A percentile compares a stretch with the other conserved stretches of the same genome.
These are phyloP conservation scores for Thermothielavioides terrestris DNA, from an alignment of 495 filamentous ascomycete genomes.

Conservation along the genomic window DNA sequence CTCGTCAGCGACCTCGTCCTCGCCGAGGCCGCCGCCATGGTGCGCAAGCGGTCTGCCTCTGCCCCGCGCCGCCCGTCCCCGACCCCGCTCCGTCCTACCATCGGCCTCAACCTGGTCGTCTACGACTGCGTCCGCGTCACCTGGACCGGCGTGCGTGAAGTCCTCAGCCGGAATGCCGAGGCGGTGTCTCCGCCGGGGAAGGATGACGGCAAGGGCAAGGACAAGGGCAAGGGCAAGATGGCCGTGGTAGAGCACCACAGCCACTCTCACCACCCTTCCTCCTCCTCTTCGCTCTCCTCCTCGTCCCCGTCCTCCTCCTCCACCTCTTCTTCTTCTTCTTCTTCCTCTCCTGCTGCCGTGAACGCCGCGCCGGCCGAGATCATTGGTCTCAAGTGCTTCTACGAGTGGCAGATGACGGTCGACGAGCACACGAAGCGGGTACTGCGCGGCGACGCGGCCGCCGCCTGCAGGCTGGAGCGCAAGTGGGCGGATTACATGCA, in stretches of 20 bases:
- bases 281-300: no score
- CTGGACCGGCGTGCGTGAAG: slow-evolving; percentile 84
- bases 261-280: no score
- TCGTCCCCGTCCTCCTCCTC: not conserved
- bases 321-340: not conserved
- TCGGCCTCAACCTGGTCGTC: slow-evolving; percentile 69
- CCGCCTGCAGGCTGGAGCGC: slow-evolving; percentile 66
- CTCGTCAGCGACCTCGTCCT: slow-evolving; percentile 81
- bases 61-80: slow-evolving; percentile 1
- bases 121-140: slow-evolving; percentile 88
- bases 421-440: slow-evolving; percentile 86
- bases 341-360: not conserved
- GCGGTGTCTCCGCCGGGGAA: slow-evolving; percentile 24
- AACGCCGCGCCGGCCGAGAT: slow-evolving; percentile 44
- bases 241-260: not conserved
- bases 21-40: slow-evolving; percentile 69
- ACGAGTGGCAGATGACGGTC: slow-evolving; percentile 89
- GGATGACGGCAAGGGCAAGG: slow-evolving; percentile 14
- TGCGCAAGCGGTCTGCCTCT: slow-evolving; percentile 51
- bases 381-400: slow-evolving; percentile 84
- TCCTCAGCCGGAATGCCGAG: slow-evolving; percentile 75
- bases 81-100: slow-evolving; percentile 8
- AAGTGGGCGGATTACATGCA: slow-evolving; percentile 97
- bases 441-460: slow-evolving; percentile 58
- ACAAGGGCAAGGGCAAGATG: not conserved